These are phyloP conservation scores for Mrakia frigida DNA, from an alignment of 768 basidiomycete genomes.

Conservation along the genomic window DNA sequence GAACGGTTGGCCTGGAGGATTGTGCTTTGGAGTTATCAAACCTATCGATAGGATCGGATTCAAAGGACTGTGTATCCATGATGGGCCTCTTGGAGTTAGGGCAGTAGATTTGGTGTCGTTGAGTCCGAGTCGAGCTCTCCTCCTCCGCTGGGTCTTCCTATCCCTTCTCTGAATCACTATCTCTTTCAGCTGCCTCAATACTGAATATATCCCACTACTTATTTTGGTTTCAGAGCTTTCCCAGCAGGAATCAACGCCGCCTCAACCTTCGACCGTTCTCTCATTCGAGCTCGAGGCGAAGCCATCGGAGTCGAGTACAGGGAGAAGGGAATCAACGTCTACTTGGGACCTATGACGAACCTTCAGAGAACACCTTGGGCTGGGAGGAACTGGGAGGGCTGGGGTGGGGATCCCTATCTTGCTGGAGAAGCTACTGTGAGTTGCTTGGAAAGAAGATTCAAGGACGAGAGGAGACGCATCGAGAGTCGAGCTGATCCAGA, in stretches of 20 bases:
- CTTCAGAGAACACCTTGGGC: not conserved
- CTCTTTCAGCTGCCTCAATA: no score
- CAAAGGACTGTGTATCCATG: constrained; percentile 54
- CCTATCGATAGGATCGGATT: constrained; percentile 43
- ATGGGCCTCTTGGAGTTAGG: constrained; percentile 44
- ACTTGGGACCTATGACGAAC: constrained; percentile 5
- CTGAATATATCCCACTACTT: no score
- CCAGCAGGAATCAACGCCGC: constrained; percentile 78
- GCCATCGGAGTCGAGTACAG: constrained; percentile 24
- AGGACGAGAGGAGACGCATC: not conserved
- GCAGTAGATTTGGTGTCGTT: constrained; percentile 9
- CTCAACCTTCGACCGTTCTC: constrained; percentile 49
- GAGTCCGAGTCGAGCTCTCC: not conserved
- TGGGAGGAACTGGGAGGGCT: constrained; percentile 11
- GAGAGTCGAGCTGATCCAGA: not conserved
- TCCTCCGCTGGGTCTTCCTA: no score
- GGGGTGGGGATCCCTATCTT: constrained; percentile 56
- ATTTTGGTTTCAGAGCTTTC: constrained; percentile 47
- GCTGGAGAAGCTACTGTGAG: constrained; percentile 59
- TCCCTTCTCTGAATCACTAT: not conserved
- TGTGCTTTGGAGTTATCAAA: not conserved
- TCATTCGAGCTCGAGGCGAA: constrained; percentile 13
- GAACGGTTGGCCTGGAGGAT: not conserved
- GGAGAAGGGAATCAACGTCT: constrained; percentile 28
- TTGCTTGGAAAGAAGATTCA: not conserved